Base-by-base conservation (phyloP, 352 stramenopile species). In the Aphanomyces invadans region DNA sequence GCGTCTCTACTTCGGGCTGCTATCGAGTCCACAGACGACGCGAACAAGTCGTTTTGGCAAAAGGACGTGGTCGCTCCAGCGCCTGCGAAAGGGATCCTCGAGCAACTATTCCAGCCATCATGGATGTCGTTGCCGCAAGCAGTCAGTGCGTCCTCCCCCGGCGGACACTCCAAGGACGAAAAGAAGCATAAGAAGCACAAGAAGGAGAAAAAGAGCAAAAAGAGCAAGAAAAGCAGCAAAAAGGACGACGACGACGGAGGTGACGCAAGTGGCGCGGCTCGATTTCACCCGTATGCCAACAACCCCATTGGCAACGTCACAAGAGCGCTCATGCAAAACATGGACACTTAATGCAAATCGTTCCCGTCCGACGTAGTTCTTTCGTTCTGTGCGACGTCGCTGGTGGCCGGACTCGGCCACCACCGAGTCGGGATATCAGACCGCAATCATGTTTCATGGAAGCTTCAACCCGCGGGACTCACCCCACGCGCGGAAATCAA, bases 101-200 rank as follows among this genome's bases (percentile, higher is more conserved):
- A 64, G 36, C 55, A 64, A 19, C 29, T 64, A 2, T 64, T 51
- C n/a, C n/a, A 33, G n/a, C 4, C 55, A 17, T 64, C 55, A n/a
- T 64, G 55, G 55, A 51, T 64, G 21, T 28, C 32, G 39, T 33
- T 64, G 4, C 55, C 55, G 2, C 55, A 64, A 28, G 55, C 38
- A 9, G 15, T 51, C 9, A 15, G 31, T 17, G n/a, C 55, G n/a
- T 64, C 49, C 12, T 57, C 55, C 33, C 25, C 55, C 15, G 36
- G 21, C 12, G 55, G 32, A 17, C 19, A 52, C 19, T 12, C 15
- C 12, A 64, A 64, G 26, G 38, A 64, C 17, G 31, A 64, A 19
- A 64, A 64, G 55, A 64, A 64, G 28, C 19, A 42, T 10, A 64
- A 64, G 36, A 64, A 64, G 26, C 55, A 64, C 55, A 64, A 64